Conservation (phyloP, 2,329 filamentous ascomycete genomes). For the Fusarium burgessii region DNA sequence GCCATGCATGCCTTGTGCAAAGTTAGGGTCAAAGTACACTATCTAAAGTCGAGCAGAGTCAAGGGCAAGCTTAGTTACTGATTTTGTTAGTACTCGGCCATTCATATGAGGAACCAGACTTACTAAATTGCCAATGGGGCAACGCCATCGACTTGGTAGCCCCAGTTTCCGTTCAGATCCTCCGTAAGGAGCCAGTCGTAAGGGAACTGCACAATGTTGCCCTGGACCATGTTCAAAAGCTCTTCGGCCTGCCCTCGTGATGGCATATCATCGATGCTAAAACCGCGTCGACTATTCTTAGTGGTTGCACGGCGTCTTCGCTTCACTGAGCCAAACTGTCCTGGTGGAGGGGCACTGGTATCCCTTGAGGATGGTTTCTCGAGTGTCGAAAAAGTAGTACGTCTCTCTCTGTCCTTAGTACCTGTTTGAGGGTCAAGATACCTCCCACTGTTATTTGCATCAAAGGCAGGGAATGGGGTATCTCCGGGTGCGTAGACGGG, state of each 20-base stretch:
- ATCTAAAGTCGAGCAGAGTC: conserved; percentile 9
- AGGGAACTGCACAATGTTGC: conserved; percentile 89
- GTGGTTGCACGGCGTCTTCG: conserved; percentile 77
- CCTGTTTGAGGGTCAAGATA: conserved; percentile 50
- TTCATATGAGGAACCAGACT: conserved; percentile 55
- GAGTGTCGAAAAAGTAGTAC: conserved; percentile 67
- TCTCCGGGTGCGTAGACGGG: conserved; percentile 58
- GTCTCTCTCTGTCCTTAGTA: conserved; percentile 60
- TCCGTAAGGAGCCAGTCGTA: conserved; percentile 96
- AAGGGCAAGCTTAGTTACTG: conserved; percentile 50
- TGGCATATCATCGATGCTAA: conserved; percentile 80
- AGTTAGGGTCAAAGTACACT: conserved; percentile 17
- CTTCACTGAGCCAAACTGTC: conserved; percentile 63
- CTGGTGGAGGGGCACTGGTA: conserved; percentile 48
- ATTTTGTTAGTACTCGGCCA: conserved; percentile 44
- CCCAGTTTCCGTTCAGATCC: conserved; percentile 94
- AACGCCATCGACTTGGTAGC: conserved; percentile 95
- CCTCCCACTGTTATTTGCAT: conserved; percentile 50
- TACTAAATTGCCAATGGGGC: conserved; percentile 98
- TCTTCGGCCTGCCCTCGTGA: conserved; percentile 82
- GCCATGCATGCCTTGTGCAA: conserved; percentile 43
- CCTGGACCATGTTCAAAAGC: conserved; percentile 84
- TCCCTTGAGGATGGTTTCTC: conserved; percentile 61
- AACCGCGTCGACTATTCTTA: conserved; percentile 73
- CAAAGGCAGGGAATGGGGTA: conserved; percentile 61